Conservation (phyloP, 345 rosid species). For the Salix caprea region DNA sequence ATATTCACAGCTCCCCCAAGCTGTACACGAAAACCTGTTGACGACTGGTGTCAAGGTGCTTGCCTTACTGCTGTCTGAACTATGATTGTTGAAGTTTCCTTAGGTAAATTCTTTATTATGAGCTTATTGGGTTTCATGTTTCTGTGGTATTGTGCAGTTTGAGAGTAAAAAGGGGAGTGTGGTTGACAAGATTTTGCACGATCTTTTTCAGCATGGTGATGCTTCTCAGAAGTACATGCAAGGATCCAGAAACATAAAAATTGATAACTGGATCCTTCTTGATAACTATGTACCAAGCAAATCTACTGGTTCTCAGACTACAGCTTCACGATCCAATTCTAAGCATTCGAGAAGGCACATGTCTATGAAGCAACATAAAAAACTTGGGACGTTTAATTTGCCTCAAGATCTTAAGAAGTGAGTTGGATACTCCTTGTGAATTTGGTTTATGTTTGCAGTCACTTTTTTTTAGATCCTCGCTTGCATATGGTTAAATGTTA, state of each 20-base stretch:
- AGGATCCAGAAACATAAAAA: conserved; percentile 55
- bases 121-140: not conserved
- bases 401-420: conserved; percentile 56
- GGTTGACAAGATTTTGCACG: conserved; percentile 58
- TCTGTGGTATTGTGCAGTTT: conserved; percentile 33
- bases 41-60: conserved; percentile 44
- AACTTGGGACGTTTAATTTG: conserved; percentile 48
- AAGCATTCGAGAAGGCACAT: conserved; percentile 76
- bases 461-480: too few relatives aligned
- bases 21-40: conserved; percentile 57
- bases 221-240: conserved; percentile 71
- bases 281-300: conserved; percentile 57
- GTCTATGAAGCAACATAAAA: conserved; percentile 76
- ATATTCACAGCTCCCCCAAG: conserved; percentile 43
- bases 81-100: not conserved
- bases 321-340: conserved; percentile 45
- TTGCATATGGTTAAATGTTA: not conserved
- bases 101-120: not conserved
- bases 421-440: conserved; percentile 16
- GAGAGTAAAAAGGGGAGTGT: conserved; percentile 47
- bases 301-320: conserved; percentile 38
- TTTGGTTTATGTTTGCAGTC: not conserved
- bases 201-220: conserved; percentile 79
- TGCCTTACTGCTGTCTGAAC: not conserved
- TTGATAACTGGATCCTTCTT: conserved; percentile 73